Evolutionary conservation across 805 yeast genomes (phyloP).

Genomic region (Myxozyma neotropica): DNA sequence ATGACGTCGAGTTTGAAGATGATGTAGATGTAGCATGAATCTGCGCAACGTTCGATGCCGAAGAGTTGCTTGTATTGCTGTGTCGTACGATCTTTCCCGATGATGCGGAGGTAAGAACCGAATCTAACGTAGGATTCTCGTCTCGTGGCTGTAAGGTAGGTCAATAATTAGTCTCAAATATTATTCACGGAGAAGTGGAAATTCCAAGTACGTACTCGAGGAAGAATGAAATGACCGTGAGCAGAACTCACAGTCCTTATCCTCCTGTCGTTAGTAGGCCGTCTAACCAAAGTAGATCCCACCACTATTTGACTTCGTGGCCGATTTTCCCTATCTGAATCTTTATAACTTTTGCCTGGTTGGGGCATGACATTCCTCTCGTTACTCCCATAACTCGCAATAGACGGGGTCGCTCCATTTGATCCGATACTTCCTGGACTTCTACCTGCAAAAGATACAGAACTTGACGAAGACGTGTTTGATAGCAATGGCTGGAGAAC

Average conservation of each 20-base stretch:
- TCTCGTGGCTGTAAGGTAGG: neutral
- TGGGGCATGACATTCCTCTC: neutral
- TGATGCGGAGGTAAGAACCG: neutral
- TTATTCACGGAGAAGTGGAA: neutral
- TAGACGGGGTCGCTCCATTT: neutral
- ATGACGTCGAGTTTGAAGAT: neutral
- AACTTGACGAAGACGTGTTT: slow-evolving; percentile 14
- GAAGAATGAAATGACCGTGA: neutral
- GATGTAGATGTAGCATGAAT: neutral
- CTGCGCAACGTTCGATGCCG: neutral
- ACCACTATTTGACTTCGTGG: neutral
- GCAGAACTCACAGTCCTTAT: neutral
- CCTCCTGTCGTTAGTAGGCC: neutral
- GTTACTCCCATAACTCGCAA: neutral
- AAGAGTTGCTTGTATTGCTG: neutral
- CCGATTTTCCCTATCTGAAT: neutral
- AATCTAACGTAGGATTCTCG: neutral
- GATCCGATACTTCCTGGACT: slow-evolving; percentile 9
- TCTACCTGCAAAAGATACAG: neutral
- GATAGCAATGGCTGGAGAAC: slow-evolving; percentile 18
- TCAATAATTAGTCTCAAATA: too few species aligned
- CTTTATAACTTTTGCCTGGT: neutral
- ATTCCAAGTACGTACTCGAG: neutral
- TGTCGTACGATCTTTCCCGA: neutral
- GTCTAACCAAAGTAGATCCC: slow-evolving; percentile 3